Evolutionary conservation across 129 eudicot species (phyloP), one percentile per base, ranked within the genome.

Genomic region (Sambucus nigra): DNA sequence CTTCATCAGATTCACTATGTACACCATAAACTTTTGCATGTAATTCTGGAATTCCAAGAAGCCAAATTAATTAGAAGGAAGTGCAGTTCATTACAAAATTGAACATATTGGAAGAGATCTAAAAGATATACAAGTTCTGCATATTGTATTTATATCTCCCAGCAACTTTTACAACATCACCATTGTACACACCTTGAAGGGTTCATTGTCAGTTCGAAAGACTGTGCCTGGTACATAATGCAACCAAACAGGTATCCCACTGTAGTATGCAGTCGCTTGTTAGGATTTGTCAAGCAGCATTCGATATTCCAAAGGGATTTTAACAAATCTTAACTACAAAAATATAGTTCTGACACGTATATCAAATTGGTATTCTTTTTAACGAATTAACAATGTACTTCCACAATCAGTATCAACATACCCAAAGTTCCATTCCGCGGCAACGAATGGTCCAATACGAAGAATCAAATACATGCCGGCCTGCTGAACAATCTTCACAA

Each of bases 381-480:
- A 42, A 23, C 55, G 7, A 50, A 24, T 23, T 25, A 10, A 21
- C 27, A 49, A 9, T 11, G 4, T 22, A 50, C 24, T 2, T 17
- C 22, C 9, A 18, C 24, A 41, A 14, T 27, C 3, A 47, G 48
- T 24, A 70, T 18, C 16, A 25, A 46, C 84, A 45, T 61, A 82
- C 99, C 99, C 99, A 53, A 66, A 92, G 75, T 86, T 86, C 99
- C 96, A 92, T 67, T 92, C 99, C 24, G 96, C 99, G 18, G 99
- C 99, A 50, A 92, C 91, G 61, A 92, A 86, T 45, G 99, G 99
- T 18, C 99, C 99, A 40, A 92, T 92, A 13, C 96, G 80, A 35
- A 92, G 96, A 49, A 92, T 75, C 68, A 92, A 50, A 66, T 79
- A 86, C 99, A 92, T 66, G 40, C 94, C 89, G 35, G 96, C 87